Conservation (phyloP, 768 basidiomycete species). For the Rhodotorula kratochvilovae region DNA sequence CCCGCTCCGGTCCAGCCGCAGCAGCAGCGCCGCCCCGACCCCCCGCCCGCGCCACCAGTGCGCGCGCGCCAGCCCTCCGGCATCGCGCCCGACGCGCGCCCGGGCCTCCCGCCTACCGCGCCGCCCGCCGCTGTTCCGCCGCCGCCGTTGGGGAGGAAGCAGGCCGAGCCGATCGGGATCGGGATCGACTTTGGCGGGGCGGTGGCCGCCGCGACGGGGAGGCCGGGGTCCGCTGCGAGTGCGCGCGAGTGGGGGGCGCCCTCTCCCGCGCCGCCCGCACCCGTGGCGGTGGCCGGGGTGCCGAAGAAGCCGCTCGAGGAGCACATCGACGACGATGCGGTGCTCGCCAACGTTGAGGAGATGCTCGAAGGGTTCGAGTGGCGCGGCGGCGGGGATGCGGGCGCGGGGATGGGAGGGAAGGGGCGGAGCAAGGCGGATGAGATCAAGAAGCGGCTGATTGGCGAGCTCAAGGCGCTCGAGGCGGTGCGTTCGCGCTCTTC, state of each 20-base stretch:
- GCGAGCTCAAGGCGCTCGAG: slow-evolving; percentile 87
- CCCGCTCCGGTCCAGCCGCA: background rate
- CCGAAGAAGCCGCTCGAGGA: background rate
- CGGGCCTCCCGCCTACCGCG: background rate
- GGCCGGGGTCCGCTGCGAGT: too few relatives aligned
- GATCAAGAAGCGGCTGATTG: slow-evolving; percentile 80
- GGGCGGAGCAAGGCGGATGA: slow-evolving; percentile 70
- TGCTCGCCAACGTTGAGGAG: slow-evolving; percentile 88
- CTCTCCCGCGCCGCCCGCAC: background rate
- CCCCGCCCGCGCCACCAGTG: background rate
- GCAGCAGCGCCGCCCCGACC: background rate
- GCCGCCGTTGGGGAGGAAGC: too few relatives aligned
- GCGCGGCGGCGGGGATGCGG: slow-evolving; percentile 52
- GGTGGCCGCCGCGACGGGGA: too few relatives aligned
- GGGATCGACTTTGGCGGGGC: slow-evolving; percentile 11
- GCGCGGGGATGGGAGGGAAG: slow-evolving; percentile 62
- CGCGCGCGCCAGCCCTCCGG: background rate
- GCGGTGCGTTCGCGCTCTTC: slow-evolving; percentile 57
- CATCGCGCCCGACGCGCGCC: background rate
- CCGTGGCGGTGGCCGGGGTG: background rate
- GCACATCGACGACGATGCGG: slow-evolving; percentile 63
- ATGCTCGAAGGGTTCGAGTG: slow-evolving; percentile 99
- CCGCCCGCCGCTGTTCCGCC: background rate
- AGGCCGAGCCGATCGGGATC: too few relatives aligned
- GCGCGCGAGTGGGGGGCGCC: too few relatives aligned